A percentile compares a stretch with the other conserved stretches of the same genome.
phyloP scores from a whole-genome alignment of 169 alveolate species.

The Sarcocystis neurona region DNA sequence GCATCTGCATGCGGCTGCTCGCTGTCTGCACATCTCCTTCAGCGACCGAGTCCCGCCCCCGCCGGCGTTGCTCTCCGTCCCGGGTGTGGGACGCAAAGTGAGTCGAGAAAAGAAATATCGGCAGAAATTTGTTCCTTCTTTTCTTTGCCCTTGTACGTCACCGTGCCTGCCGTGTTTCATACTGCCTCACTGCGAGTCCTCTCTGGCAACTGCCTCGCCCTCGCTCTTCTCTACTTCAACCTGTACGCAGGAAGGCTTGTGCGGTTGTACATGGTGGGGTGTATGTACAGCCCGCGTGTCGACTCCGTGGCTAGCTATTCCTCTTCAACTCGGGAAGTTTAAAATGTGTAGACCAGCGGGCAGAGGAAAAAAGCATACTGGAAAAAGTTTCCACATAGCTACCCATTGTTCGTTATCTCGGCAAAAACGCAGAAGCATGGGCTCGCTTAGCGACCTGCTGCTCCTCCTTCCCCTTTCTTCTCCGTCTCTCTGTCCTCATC shows the following conservation, averaged over 20 bases:
- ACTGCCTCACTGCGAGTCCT: background rate
- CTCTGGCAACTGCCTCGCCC: background rate
- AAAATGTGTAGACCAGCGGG: too few relatives aligned
- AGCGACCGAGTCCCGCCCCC: conserved; percentile 23
- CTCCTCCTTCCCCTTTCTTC: too few relatives aligned
- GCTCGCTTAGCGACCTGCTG: too few relatives aligned
- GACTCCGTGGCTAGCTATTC: too few relatives aligned
- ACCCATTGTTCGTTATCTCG: too few relatives aligned
- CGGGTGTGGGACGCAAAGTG: conserved; percentile 21
- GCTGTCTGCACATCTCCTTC: background rate
- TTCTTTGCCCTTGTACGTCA: background rate
- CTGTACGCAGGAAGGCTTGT: background rate
- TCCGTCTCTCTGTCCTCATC: too few relatives aligned
- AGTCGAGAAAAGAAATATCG: too few relatives aligned
- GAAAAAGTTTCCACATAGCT: too few relatives aligned
- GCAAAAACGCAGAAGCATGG: too few relatives aligned
- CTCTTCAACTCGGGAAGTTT: too few relatives aligned
- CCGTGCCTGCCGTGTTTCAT: background rate
- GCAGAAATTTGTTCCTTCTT: background rate
- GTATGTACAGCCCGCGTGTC: background rate
- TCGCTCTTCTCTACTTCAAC: background rate
- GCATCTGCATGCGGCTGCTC: background rate
- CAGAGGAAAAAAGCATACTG: too few relatives aligned
- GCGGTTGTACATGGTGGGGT: background rate
- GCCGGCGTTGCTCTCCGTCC: background rate